Evolutionary conservation across 2,329 filamentous ascomycete genomes (phyloP).

Genomic region (Aspergillus caelatus): DNA sequence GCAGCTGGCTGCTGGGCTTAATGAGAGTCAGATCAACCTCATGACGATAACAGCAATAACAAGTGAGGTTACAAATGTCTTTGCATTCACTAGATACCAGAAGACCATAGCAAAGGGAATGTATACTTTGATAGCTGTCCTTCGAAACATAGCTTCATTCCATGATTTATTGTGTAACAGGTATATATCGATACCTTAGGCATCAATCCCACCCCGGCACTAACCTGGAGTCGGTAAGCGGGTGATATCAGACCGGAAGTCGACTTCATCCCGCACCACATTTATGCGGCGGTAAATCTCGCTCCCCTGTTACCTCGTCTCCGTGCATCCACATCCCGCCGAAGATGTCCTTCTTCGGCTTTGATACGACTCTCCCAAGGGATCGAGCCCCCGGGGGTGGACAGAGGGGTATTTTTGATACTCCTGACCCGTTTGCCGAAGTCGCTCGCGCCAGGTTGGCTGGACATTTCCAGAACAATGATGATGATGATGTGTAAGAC

Average conservation of each 20-base stretch:
- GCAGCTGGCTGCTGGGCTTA: neutral
- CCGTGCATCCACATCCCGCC: slow-evolving; percentile 20
- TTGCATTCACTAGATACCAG: neutral
- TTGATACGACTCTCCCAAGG: slow-evolving; percentile 69
- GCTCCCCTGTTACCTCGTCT: slow-evolving; percentile 1
- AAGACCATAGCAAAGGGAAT: neutral
- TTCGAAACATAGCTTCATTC: neutral
- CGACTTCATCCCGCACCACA: slow-evolving; percentile 31
- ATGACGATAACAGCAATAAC: neutral
- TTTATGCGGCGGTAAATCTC: slow-evolving; percentile 25
- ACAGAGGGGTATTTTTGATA: slow-evolving; percentile 74
- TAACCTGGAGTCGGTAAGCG: slow-evolving; percentile 17
- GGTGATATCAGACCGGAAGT: slow-evolving; percentile 26
- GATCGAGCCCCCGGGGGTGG: slow-evolving; percentile 69
- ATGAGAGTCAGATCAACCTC: neutral
- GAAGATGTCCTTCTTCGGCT: slow-evolving; percentile 89
- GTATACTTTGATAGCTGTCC: neutral
- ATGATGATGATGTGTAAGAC: slow-evolving; percentile 64
- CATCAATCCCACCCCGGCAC: slow-evolving; percentile 1
- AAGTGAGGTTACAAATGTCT: neutral
- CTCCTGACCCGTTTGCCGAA: slow-evolving; percentile 85
- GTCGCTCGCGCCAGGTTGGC: slow-evolving; percentile 63
- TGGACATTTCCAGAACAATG: slow-evolving; percentile 51
- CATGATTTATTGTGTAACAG: neutral
- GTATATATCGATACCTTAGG: slow-evolving; percentile 16